Evolutionary conservation across 2,329 filamentous ascomycete genomes (phyloP).

Genomic region (Fonsecaea monophora): DNA sequence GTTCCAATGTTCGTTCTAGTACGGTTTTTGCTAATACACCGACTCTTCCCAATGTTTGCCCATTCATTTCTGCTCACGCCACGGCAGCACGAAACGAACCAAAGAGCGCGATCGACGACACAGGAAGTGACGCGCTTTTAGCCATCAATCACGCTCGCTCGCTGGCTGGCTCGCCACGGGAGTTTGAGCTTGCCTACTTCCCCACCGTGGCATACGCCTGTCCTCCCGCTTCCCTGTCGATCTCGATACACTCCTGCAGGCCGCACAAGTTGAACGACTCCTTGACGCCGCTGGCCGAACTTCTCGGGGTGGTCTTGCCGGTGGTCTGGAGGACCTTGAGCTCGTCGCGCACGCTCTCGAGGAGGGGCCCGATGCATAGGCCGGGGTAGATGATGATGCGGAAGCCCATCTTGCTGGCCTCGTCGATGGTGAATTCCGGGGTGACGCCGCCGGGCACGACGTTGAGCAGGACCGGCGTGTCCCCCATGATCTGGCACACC

Average conservation of each 20-base stretch:
- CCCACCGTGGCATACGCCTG: constrained; percentile 34
- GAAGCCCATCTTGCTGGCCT: constrained; percentile 52
- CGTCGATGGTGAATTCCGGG: constrained; percentile 48
- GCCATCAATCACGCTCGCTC: neutral
- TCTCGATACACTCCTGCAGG: constrained; percentile 49
- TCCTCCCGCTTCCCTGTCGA: constrained; percentile 51
- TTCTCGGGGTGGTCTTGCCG: constrained; percentile 43
- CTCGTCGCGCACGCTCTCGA: constrained; percentile 46
- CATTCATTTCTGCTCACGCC: neutral
- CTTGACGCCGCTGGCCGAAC: constrained; percentile 45
- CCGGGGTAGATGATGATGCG: constrained; percentile 53
- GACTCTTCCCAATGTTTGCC: neutral
- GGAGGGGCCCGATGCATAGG: constrained; percentile 49
- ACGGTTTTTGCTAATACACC: neutral
- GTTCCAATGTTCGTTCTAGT: neutral
- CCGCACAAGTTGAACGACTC: constrained; percentile 54
- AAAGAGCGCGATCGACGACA: neutral
- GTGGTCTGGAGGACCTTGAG: constrained; percentile 48
- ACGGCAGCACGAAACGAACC: neutral
- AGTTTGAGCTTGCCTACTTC: constrained; percentile 1
- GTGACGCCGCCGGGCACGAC: constrained; percentile 54
- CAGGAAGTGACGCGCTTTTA: neutral
- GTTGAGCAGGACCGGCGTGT: constrained; percentile 53
- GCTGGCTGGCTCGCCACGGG: too few relatives aligned
- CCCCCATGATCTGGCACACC: constrained; percentile 47